These are phyloP conservation scores for Neoascochyta sp. DNA, from an alignment of 2,329 filamentous ascomycete genomes.

Conservation along the genomic window DNA sequence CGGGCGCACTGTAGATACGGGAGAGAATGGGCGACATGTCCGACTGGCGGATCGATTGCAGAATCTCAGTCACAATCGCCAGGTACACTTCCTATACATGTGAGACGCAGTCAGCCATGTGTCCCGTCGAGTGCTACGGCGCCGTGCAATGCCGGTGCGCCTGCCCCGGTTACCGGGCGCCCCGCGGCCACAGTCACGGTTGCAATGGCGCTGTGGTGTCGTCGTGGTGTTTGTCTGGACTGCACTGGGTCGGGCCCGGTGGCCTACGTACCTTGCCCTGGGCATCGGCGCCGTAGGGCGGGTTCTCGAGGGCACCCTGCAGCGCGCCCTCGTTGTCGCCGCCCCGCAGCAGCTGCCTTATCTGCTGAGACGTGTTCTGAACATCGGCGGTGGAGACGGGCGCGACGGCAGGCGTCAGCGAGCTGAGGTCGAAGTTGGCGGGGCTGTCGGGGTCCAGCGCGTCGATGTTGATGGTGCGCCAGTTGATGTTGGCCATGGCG, in stretches of 20 bases:
- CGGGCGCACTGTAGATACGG: conserved; percentile 72
- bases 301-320: conserved; percentile 76
- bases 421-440: conserved; percentile 84
- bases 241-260: too few relatives aligned
- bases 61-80: conserved; percentile 82
- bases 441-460: conserved; percentile 84
- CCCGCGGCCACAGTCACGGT: conserved; percentile 21
- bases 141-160: conserved; percentile 17
- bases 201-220: too few relatives aligned
- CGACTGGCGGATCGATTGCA: conserved; percentile 92
- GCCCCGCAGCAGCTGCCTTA: conserved; percentile 80
- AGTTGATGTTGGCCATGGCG: conserved; percentile 56
- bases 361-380: conserved; percentile 71
- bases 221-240: too few relatives aligned
- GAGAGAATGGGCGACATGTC: conserved; percentile 90
- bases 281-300: conserved; percentile 63
- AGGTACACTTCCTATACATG: conserved; percentile 71
- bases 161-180: conserved; percentile 21
- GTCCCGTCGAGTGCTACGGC: too few relatives aligned
- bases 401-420: conserved; percentile 72
- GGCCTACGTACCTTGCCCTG: conserved; percentile 50
- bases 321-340: conserved; percentile 86
- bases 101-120: conserved; percentile 29
- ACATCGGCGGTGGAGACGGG: conserved; percentile 75
- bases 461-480: conserved; percentile 92